Percentiles rank a stretch among this genome's conserved stretches.
These are phyloP conservation scores for Venturia oleaginea DNA, from an alignment of 2,329 filamentous ascomycete species.

Conservation along the genomic window DNA sequence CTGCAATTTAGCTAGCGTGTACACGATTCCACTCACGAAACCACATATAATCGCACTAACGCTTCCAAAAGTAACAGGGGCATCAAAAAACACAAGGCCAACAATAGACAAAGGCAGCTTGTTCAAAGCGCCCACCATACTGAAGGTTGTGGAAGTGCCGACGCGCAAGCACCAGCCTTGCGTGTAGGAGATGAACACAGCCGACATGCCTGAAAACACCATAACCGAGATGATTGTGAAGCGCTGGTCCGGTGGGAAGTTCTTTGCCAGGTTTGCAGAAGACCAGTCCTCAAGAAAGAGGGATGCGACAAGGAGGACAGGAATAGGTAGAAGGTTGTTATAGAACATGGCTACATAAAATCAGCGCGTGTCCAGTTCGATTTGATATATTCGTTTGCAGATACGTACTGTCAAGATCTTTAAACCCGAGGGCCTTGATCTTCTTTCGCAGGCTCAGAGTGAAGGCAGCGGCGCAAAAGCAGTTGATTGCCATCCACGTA, in stretches of 20 bases:
- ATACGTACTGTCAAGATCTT: slow-evolving; percentile 93
- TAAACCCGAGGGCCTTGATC: slow-evolving; percentile 99
- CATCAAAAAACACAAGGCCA: slow-evolving; percentile 89
- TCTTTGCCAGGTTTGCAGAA: slow-evolving; percentile 65
- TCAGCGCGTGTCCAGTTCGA: not conserved
- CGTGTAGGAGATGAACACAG: slow-evolving; percentile 98
- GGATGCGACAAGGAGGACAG: slow-evolving; percentile 74
- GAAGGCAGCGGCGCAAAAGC: slow-evolving; percentile 85
- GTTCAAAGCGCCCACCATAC: slow-evolving; percentile 98
- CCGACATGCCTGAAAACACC: slow-evolving; percentile 84
- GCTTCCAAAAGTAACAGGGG: slow-evolving; percentile 83
- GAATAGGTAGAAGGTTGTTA: slow-evolving; percentile 96
- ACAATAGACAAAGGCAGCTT: slow-evolving; percentile 92
- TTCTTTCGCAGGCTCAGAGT: slow-evolving; percentile 92
- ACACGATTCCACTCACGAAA: slow-evolving; percentile 87
- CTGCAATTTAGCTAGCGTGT: slow-evolving; percentile 75
- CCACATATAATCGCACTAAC: slow-evolving; percentile 86
- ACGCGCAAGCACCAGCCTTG: slow-evolving; percentile 98
- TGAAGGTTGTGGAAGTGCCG: slow-evolving; percentile 95
- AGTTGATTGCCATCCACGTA: slow-evolving; percentile 96
- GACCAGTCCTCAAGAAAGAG: slow-evolving; percentile 90
- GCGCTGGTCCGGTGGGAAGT: slow-evolving; percentile 74
- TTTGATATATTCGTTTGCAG: not conserved
- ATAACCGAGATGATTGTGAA: slow-evolving; percentile 77
- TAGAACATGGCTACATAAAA: slow-evolving; percentile 82